Evolutionary conservation across 805 yeast species (phyloP), one percentile per base, ranked within the genome.

Genomic region (Metschnikowia kunwiensis): DNA sequence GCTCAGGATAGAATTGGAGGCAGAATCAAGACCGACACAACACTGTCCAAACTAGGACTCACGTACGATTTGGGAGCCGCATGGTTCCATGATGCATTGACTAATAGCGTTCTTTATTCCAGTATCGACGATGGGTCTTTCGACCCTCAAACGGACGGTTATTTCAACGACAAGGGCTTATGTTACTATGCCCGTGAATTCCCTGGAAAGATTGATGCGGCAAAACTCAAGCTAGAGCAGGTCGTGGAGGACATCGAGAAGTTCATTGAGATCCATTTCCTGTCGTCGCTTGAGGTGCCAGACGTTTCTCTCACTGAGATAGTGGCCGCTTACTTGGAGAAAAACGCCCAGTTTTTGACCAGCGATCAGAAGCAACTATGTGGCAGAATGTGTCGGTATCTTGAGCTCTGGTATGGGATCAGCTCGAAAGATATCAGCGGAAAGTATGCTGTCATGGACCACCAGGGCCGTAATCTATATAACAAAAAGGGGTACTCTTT

Each of bases 21-120:
- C 11, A 33, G 61, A 1, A 44, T 56, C 38, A 21, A 32, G 14
- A 55, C 61, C 18, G 32, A 35, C 17, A 42, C 30, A 29, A 15
- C 26, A 8, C 34, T 24, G 34, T 42, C 50, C 26, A 41, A 40
- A n/a, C 24, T 47, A 6, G 57, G 57, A 3, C 40, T 50, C 18
- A 51, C 60, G 3, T 41, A 41, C 27, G 95, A 87, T 54, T 46
- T 86, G n/a, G 96, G 96, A 1, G 96, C 95, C 0, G 75, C 88
- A 4, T 88, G 96, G 96, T 85, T 84, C 53, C 96, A 88, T 54
- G 95, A 86, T 47, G 77, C 88, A 0, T 60, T 86, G 25, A 67
- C 73, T 22, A 88, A 88, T 54, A 70, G 72, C 2, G 63, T 84
- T 15, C 80, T 86, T 49, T 70, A 73, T 28, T 75, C 72, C 38